Conservation (phyloP, 1,284 basidiomycete species). For the Gymnopus androsaceus region DNA sequence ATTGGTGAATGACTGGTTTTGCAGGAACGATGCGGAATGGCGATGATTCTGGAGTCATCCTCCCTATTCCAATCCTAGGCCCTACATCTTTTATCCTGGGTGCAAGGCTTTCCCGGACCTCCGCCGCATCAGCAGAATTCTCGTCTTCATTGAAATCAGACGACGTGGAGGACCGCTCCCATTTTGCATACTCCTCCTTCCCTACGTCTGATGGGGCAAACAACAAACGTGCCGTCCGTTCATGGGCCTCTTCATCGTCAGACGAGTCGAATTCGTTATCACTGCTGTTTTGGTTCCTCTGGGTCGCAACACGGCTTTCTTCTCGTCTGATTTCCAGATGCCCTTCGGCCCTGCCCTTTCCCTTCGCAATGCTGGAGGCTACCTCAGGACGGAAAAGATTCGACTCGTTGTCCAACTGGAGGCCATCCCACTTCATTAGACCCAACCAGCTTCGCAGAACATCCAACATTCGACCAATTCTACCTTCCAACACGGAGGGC, state of each 20-base stretch:
- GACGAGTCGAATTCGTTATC: slow-evolving; percentile 11
- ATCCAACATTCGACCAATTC: slow-evolving; percentile 42
- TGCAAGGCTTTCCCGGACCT: not conserved
- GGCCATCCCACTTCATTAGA: slow-evolving; percentile 26
- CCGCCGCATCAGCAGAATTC: too few relatives aligned
- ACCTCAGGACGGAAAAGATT: not conserved
- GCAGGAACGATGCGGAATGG: not conserved
- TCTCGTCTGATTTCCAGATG: not conserved
- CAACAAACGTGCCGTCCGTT: slow-evolving; percentile 13
- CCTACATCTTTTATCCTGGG: not conserved
- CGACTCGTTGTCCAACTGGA: not conserved
- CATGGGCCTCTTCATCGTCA: slow-evolving; percentile 14
- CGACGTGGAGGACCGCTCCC: slow-evolving; percentile 13
- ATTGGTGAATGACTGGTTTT: not conserved
- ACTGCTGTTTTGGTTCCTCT: not conserved
- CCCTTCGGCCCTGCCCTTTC: not conserved
- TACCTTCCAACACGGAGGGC: slow-evolving; percentile 40
- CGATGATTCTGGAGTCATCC: slow-evolving; percentile 5
- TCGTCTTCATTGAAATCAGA: slow-evolving; percentile 4
- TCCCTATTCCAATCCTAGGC: not conserved
- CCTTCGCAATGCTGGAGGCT: not conserved
- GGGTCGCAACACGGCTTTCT: not conserved
- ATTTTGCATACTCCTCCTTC: not conserved
- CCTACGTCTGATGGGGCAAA: slow-evolving; percentile 6
- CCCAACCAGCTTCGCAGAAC: slow-evolving; percentile 47